phyloP scores from a whole-genome alignment of 768 basidiomycete species.

The Rossbeevera mucosa region DNA sequence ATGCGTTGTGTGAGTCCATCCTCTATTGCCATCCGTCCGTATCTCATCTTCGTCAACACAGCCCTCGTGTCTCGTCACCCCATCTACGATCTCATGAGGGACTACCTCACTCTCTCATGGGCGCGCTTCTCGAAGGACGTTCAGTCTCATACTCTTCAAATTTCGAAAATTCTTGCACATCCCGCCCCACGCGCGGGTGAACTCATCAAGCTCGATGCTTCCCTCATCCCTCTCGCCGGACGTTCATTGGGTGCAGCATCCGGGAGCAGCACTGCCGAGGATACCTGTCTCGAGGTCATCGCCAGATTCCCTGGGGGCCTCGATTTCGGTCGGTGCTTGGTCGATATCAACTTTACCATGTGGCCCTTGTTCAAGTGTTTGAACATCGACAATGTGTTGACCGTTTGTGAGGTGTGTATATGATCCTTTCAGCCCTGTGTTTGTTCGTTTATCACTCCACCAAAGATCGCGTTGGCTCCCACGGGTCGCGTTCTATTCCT shows the following conservation, averaged over 20 bases:
- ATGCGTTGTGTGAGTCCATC: conserved; percentile 69
- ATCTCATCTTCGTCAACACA: conserved; percentile 27
- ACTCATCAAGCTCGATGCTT: conserved; percentile 80
- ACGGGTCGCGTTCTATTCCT: conserved; percentile 85
- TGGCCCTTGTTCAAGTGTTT: conserved; percentile 94
- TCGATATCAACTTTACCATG: conserved; percentile 94
- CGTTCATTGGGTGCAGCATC: conserved; percentile 45
- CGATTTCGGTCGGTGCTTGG: conserved; percentile 86
- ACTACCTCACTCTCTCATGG: conserved; percentile 94
- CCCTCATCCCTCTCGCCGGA: conserved; percentile 43
- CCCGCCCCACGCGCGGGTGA: conserved; percentile 87
- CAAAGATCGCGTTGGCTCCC: conserved; percentile 77
- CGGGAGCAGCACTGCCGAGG: conserved; percentile 23
- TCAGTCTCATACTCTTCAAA: conserved; percentile 86
- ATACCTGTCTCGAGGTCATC: conserved; percentile 70
- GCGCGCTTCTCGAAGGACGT: conserved; percentile 93
- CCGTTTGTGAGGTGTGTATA: conserved; percentile 72
- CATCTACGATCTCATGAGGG: conserved; percentile 92
- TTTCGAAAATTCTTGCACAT: conserved; percentile 82
- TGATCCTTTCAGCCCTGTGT: neutral
- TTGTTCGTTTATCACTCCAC: neutral
- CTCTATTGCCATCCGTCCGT: neutral
- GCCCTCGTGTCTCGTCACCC: conserved; percentile 89
- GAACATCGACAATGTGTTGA: conserved; percentile 90
- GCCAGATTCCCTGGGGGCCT: conserved; percentile 91